A percentile compares a stretch with the other conserved stretches of the same genome.
Evolutionary conservation across 2,329 filamentous ascomycete species (phyloP).

Genomic region (Lachnellula cervina): DNA sequence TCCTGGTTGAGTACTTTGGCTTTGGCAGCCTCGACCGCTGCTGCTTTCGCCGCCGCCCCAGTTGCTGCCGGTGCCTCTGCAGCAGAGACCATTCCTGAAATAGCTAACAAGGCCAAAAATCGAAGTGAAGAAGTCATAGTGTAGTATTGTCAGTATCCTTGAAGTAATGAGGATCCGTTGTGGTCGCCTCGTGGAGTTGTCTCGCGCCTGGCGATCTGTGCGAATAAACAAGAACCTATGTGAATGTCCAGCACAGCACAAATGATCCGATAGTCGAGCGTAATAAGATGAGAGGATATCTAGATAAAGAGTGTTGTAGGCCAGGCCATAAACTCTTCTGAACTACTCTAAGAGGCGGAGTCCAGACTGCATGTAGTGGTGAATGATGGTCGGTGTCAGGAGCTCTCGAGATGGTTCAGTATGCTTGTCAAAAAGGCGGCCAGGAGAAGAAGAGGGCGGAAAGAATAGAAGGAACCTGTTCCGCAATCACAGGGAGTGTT

Average conservation of each 20-base stretch:
- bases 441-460: neutral
- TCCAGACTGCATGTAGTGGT: neutral
- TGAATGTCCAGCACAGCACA: constrained; percentile 21
- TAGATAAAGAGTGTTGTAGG: constrained; percentile 3
- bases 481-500: neutral
- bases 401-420: neutral
- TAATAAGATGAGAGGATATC: neutral
- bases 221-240: constrained; percentile 3
- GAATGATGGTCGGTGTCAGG: neutral
- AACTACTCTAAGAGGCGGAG: neutral
- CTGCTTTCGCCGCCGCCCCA: constrained; percentile 12
- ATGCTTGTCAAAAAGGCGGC: neutral
- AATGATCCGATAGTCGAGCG: constrained; percentile 9
- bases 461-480: neutral
- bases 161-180: neutral
- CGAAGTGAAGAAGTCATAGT: constrained; percentile 21
- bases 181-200: neutral
- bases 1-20: constrained; percentile 41
- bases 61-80: constrained; percentile 13
- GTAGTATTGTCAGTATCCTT: neutral
- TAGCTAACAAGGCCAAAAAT: constrained; percentile 17
- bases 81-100: constrained; percentile 18
- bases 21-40: constrained; percentile 9
- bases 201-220: constrained; percentile 2
- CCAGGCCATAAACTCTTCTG: neutral